Evolutionary conservation across 768 basidiomycete genomes (phyloP).

Genomic region (Mycena olivaceomarginata): DNA sequence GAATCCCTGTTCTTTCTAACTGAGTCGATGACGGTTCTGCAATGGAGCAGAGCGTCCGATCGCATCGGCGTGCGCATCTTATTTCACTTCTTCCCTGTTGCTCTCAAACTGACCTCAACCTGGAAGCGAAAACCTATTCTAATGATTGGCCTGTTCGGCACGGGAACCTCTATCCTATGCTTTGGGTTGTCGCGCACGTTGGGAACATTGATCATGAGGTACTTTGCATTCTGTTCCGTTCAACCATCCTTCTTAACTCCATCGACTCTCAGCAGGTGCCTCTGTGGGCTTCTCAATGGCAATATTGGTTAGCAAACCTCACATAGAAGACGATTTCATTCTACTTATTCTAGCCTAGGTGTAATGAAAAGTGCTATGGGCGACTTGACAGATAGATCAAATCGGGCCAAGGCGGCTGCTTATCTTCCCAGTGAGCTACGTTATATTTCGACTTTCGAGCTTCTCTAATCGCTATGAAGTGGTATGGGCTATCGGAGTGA

Average conservation of each 20-base stretch:
- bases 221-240: conserved; percentile 7
- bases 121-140: conserved; percentile 65
- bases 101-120: too few relatives aligned
- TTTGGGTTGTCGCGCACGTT: conserved; percentile 71
- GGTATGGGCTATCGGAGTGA: background rate
- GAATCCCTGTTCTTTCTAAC: conserved; percentile 72
- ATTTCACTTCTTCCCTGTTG: too few relatives aligned
- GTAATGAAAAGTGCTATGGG: background rate
- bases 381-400: background rate
- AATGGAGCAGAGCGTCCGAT: conserved; percentile 73
- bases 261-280: conserved; percentile 71
- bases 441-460: conserved; percentile 24
- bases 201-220: background rate
- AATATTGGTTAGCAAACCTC: conserved; percentile 29
- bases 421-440: conserved; percentile 35
- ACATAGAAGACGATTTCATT: background rate
- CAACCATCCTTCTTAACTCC: conserved; percentile 15
- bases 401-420: background rate
- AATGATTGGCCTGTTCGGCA: conserved; percentile 65
- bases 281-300: conserved; percentile 67
- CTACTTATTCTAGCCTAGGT: conserved; percentile 53
- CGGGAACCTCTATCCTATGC: conserved; percentile 64
- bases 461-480: background rate
- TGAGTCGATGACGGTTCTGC: conserved; percentile 67
- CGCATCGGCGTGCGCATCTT: conserved; percentile 54